Percentiles rank a stretch among this genome's conserved stretches.
Conservation (phyloP, 495 filamentous ascomycete species). For the Glonium stellatum region DNA sequence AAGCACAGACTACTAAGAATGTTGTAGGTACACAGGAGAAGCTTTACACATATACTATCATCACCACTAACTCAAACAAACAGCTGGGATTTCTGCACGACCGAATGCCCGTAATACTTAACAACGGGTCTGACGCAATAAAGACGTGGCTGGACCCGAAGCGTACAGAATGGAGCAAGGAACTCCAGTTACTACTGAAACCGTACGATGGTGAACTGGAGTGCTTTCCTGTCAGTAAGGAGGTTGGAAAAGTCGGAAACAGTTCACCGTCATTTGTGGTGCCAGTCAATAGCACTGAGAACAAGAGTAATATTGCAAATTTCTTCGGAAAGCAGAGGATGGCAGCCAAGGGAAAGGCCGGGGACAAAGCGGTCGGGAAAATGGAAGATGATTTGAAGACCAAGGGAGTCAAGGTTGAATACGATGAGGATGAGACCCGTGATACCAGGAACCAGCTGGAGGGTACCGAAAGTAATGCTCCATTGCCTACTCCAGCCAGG, state of each 20-base stretch:
- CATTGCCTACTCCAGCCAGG: conserved; percentile 36
- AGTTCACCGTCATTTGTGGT: conserved; percentile 77
- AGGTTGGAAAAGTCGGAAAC: conserved; percentile 95
- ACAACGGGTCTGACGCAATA: conserved; percentile 64
- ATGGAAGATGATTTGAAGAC: conserved; percentile 26
- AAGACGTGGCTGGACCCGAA: conserved; percentile 72
- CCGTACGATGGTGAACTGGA: conserved; percentile 77
- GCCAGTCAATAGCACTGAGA: conserved; percentile 71
- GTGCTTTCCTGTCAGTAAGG: conserved; percentile 75
- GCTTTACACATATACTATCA: conserved; percentile 80
- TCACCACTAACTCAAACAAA: conserved; percentile 77
- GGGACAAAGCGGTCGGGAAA: conserved; percentile 17
- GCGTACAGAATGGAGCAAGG: conserved; percentile 63
- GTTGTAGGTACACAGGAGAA: conserved; percentile 50
- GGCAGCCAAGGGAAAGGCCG: conserved; percentile 23
- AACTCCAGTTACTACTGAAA: conserved; percentile 67
- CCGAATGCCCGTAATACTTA: conserved; percentile 90
- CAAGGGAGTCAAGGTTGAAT: conserved; percentile 31
- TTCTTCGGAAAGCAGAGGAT: conserved; percentile 66
- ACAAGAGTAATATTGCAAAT: conserved; percentile 86
- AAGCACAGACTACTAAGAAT: conserved; percentile 3
- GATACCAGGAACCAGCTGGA: conserved; percentile 38
- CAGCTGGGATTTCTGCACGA: conserved; percentile 82
- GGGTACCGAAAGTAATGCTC: conserved; percentile 45
- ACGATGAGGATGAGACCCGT: conserved; percentile 37